A percentile compares a stretch with the other conserved stretches of the same genome.
phyloP scores from a whole-genome alignment of 257 asterid species.

The Euphrasia confusa region DNA sequence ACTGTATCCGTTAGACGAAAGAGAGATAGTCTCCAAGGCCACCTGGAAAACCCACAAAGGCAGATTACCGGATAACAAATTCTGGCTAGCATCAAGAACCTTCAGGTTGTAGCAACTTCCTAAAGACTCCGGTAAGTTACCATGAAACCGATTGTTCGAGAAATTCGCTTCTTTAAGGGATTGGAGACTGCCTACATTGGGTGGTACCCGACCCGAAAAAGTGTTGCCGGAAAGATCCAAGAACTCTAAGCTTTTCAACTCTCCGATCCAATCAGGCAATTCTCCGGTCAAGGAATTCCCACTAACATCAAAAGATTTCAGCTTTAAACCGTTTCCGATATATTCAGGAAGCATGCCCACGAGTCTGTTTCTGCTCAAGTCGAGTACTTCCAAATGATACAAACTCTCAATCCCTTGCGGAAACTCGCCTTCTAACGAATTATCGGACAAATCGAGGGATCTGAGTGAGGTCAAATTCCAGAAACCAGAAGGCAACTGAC shows the following conservation, averaged over 20 bases:
- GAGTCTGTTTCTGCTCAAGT: conserved; percentile 44
- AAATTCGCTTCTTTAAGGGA: conserved; percentile 49
- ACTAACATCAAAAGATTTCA: conserved; percentile 45
- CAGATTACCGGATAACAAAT: conserved; percentile 51
- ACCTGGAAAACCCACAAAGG: conserved; percentile 64
- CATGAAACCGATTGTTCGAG: conserved; percentile 48
- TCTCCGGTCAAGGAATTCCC: conserved; percentile 50
- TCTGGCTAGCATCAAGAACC: conserved; percentile 47
- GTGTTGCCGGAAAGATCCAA: conserved; percentile 60
- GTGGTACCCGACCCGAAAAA: conserved; percentile 53
- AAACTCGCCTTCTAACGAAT: conserved; percentile 64
- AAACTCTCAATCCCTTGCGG: conserved; percentile 50
- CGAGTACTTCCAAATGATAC: conserved; percentile 37
- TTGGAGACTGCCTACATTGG: conserved; percentile 44
- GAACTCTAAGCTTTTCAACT: conserved; percentile 55
- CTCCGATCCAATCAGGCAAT: conserved; percentile 75
- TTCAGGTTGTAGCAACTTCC: conserved; percentile 45
- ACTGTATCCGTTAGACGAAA: conserved; percentile 50
- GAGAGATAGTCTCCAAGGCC: conserved; percentile 40
- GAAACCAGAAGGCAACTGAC: conserved; percentile 45
- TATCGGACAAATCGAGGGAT: conserved; percentile 60
- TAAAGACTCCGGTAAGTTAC: conserved; percentile 63
- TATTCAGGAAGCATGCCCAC: conserved; percentile 59
- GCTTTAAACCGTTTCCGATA: conserved; percentile 37
- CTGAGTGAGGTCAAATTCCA: conserved; percentile 58